Base-by-base conservation (phyloP, 176 grass and related monocot species). In the Oryza glumipatula region DNA sequence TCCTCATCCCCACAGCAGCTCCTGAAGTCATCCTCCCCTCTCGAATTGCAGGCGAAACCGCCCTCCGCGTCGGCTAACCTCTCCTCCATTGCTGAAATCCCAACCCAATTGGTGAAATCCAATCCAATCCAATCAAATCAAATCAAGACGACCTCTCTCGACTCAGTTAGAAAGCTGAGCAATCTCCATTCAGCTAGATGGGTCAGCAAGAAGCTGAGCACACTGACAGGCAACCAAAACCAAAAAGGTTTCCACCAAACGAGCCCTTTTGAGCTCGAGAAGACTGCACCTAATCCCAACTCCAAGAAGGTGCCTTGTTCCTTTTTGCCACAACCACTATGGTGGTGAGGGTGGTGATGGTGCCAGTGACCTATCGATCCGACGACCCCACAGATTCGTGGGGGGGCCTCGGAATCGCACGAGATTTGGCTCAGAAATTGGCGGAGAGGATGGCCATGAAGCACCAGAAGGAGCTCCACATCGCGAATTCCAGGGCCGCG, bases 1-100 rank as follows among this genome's bases (percentile, higher is more conserved):
- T 99, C 96, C 9, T 94, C 95, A 14, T 95, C 92, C 14, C 87
- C 90, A 22, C 88, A 91, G 76, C 94, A 99, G 84, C 94, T 99
- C 85, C 84, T 87, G 82, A 92, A 96, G 54, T 99, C 97, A 0
- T 99, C 96, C 45, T 94, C 87, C 0, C 14, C 82, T 7, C 38
- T 82, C 8, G 6, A 4, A 47, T 61, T 33, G 46, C 60, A 70
- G 1, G 23, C 28, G 2, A 56, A 4, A 11, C 28, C 43, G 0
- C 56, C 39, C 2, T 60, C 77, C 0, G 24, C 70, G 38, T 91
- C 80, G 0, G 14, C 4, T 16, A 69, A 11, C 69, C 16, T 83
- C 68, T 83, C 80, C 52, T 87, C 89, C 89, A 91, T 91, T 91
- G 52, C 38, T 80, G 69, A 75, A n/a, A 76, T 7, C 35, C 32